Percentiles rank a stretch among this genome's conserved stretches.
Conservation (phyloP, 2,329 filamentous ascomycete genomes). For the Ophiostoma tasmaniense region DNA sequence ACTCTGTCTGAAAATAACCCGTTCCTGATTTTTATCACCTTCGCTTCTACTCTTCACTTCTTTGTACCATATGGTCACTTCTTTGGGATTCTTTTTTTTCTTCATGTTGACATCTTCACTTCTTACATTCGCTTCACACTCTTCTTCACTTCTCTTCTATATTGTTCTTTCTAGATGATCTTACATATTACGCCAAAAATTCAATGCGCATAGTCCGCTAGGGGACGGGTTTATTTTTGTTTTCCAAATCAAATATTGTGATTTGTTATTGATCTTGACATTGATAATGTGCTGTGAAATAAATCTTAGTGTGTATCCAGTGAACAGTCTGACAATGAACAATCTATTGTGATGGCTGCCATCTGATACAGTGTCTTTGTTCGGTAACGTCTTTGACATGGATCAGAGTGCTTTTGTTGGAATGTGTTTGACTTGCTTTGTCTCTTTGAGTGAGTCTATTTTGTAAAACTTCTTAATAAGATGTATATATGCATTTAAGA, state of each 20-base stretch:
- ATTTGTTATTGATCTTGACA: neutral
- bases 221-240: neutral
- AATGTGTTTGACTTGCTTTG: neutral
- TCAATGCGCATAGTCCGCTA: neutral
- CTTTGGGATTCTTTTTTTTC: slow-evolving; percentile 11
- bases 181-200: slow-evolving; percentile 1
- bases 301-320: neutral
- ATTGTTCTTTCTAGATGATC: neutral
- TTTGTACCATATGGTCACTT: slow-evolving; percentile 9
- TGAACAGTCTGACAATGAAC: neutral
- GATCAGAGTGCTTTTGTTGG: neutral
- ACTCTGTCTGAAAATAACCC: neutral
- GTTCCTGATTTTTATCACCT: slow-evolving; percentile 8
- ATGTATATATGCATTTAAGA: too few relatives aligned
- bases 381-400: neutral
- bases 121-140: neutral
- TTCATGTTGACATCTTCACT: neutral
- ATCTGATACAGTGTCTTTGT: neutral
- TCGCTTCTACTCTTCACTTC: neutral
- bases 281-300: too few relatives aligned
- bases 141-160: neutral
- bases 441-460: neutral
- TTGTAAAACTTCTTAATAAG: too few relatives aligned
- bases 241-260: neutral
- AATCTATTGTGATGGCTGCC: neutral